Evolutionary conservation across 2,329 filamentous ascomycete genomes (phyloP).

Genomic region (Blumeria hordei): DNA sequence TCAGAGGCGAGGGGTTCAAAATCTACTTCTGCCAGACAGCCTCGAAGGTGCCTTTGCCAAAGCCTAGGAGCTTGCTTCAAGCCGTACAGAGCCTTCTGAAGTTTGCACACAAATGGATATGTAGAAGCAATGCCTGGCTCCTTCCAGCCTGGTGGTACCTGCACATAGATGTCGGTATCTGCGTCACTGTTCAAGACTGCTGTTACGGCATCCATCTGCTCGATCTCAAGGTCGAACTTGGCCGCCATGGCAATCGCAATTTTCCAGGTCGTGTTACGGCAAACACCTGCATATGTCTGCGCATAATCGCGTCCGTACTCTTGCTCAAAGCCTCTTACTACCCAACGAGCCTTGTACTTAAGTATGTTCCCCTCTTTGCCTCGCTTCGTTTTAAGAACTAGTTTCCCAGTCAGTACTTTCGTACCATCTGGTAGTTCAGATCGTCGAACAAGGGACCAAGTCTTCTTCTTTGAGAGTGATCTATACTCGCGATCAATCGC

Average conservation of each 20-base stretch:
- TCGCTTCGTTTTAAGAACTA: neutral
- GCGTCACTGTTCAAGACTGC: too few relatives aligned
- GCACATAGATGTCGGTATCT: too few relatives aligned
- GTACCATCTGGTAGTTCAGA: too few relatives aligned
- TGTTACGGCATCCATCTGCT: too few relatives aligned
- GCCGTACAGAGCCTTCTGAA: neutral
- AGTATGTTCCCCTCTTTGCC: neutral
- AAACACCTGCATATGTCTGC: too few relatives aligned
- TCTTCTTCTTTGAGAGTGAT: too few relatives aligned
- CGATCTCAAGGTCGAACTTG: too few relatives aligned
- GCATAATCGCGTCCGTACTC: too few relatives aligned
- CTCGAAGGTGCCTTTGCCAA: constrained; percentile 1
- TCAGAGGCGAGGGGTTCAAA: neutral
- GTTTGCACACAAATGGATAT: neutral
- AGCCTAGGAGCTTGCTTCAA: constrained; percentile 1
- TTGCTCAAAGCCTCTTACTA: neutral
- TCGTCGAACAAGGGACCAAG: too few relatives aligned
- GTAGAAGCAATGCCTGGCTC: neutral
- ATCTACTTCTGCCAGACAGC: neutral
- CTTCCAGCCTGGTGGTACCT: neutral
- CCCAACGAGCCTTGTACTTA: neutral
- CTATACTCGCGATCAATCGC: constrained; percentile 1
- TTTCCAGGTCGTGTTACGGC: too few relatives aligned
- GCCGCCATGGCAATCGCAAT: too few relatives aligned
- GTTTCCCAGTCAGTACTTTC: neutral